Percentiles rank a stretch among this genome's conserved stretches.
Evolutionary conservation across 2,329 filamentous ascomycete genomes (phyloP).

Genomic region (Zelopaecilomyces penicillatus): DNA sequence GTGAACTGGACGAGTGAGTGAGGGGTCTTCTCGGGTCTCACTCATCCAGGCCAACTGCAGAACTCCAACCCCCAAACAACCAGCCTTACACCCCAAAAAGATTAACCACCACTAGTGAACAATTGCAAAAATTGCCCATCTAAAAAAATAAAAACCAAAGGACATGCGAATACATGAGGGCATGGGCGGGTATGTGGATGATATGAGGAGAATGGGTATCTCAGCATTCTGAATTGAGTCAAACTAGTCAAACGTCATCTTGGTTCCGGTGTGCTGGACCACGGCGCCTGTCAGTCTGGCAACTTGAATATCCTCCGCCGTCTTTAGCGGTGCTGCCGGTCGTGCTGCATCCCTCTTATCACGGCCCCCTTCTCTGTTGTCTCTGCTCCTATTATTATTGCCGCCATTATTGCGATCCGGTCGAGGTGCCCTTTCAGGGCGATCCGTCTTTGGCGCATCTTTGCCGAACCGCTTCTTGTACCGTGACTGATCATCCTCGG

Average conservation of each 20-base stretch:
- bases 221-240: slow-evolving; percentile 4
- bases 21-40: too few relatives aligned
- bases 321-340: slow-evolving; percentile 31
- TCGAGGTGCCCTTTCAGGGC: slow-evolving; percentile 17
- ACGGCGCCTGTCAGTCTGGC: slow-evolving; percentile 70
- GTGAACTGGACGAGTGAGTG: too few relatives aligned
- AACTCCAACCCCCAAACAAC: too few relatives aligned
- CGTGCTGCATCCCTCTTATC: slow-evolving; percentile 25
- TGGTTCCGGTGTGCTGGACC: slow-evolving; percentile 70
- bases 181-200: too few relatives aligned
- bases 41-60: too few relatives aligned
- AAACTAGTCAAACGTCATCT: slow-evolving; percentile 66
- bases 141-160: neutral
- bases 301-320: slow-evolving; percentile 38
- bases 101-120: too few relatives aligned
- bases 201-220: slow-evolving; percentile 8
- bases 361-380: slow-evolving; percentile 10
- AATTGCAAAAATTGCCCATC: neutral
- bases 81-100: too few relatives aligned
- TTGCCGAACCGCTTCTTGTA: slow-evolving; percentile 95
- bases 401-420: too few relatives aligned
- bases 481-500: slow-evolving; percentile 78
- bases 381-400: slow-evolving; percentile 29
- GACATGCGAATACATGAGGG: too few relatives aligned
- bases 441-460: slow-evolving; percentile 40